A percentile compares a stretch with the other conserved stretches of the same genome.
These are phyloP conservation scores for Effrenium voratum DNA, from an alignment of 73 alveolate species.

Conservation along the genomic window DNA sequence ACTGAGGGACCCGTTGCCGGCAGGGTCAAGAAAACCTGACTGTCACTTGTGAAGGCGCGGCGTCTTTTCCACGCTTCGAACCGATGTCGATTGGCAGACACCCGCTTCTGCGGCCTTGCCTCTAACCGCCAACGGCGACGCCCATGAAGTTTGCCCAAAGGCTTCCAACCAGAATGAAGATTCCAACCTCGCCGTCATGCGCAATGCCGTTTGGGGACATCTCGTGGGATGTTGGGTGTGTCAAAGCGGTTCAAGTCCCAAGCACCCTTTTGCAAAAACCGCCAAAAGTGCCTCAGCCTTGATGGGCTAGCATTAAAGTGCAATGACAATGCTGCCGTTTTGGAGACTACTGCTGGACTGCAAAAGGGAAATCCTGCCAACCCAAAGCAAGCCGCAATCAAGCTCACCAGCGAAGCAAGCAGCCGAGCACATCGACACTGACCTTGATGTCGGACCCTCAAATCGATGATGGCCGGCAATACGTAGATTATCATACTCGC, in stretches of 20 bases:
- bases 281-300: neutral
- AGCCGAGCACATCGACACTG: neutral
- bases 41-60: no score
- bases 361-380: neutral
- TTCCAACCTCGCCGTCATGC: neutral
- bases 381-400: neutral
- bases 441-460: neutral
- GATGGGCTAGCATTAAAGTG: neutral
- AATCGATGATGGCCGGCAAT: constrained; percentile 50
- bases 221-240: neutral
- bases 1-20: no score
- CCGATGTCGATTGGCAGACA: no score
- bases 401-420: neutral
- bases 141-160: constrained; percentile 26
- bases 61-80: no score
- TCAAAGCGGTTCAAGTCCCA: neutral
- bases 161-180: constrained; percentile 7
- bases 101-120: no score
- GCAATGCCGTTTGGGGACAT: neutral
- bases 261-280: neutral
- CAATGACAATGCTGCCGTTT: no score
- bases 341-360: neutral
- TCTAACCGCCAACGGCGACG: constrained; percentile 34
- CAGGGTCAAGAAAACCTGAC: no score
- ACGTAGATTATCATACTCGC: constrained; percentile 63